Base-by-base conservation (phyloP, 352 stramenopile species). In the Blastocystis hominis region DNA sequence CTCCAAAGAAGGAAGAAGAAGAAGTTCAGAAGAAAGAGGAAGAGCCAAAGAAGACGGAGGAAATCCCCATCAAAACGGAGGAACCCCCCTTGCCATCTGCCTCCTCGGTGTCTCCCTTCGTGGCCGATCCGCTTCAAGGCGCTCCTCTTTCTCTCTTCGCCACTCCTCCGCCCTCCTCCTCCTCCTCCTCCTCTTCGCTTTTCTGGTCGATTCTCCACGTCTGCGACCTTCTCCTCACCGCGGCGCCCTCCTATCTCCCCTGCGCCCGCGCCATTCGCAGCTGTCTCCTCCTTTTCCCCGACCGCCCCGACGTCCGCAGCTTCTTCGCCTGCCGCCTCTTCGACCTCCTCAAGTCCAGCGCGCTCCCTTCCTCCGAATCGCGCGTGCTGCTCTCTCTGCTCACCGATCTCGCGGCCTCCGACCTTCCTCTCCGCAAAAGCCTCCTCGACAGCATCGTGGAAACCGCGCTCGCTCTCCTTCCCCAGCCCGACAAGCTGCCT, bases 321-420 rank as follows among this genome's bases (percentile, higher is more conserved):
- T 77, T 77, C 66, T 77, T 77, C 40, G 50, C 36, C 24, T 10
- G 50, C 15, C 66, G 66, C 24, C 17, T 77, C 55, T 30, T 77
- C 20, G n/a, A 15, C 40, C 53, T 77, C n/a, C 40, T 77, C 20
- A 53, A 3, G 3, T 30, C 44, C 15, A 17, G 10, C 17, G 5
- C 44, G 40, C 20, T 77, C 3, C 20, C 5, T 30, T 30, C 44
- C 10, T 4, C n/a, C 0, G 66, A 77, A 10, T 30, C 50, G 38
- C 6, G 30, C 36, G 53, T 20, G 13, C 66, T 77, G 44, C 17
- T 46, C 36, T 10, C 17, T 6, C 36, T 77, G 36, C 13, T 77
- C 13, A 38, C 36, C 40, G 66, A 77, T n/a, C 50, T 15, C 24
- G 34, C 20, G 13, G 4, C 5, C 24, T 54, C 66, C 0, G n/a